These are phyloP conservation scores for Lentithecium fluviatile DNA, from an alignment of 495 filamentous ascomycete genomes.

Conservation along the genomic window DNA sequence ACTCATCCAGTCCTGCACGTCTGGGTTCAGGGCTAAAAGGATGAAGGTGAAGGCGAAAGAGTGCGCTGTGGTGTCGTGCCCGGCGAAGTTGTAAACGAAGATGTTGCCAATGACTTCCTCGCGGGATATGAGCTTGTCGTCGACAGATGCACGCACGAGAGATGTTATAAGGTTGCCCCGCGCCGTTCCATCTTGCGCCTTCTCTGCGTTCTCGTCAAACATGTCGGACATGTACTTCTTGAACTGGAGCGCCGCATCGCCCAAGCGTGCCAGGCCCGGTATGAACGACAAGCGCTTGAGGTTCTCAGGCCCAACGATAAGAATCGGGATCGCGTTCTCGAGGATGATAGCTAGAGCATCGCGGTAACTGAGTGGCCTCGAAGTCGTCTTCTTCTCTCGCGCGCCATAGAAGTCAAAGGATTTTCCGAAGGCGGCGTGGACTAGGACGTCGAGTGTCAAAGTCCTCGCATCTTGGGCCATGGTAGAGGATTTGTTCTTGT, in stretches of 20 bases:
- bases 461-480: conserved; percentile 38
- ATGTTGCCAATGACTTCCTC: conserved; percentile 52
- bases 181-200: background rate
- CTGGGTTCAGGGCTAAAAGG: conserved; percentile 45
- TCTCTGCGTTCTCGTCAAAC: conserved; percentile 20
- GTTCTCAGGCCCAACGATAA: conserved; percentile 18
- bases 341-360: conserved; percentile 11
- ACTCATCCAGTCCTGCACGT: conserved; percentile 48
- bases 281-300: background rate
- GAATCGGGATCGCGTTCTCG: conserved; percentile 6
- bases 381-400: conserved; percentile 11
- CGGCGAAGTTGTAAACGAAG: conserved; percentile 53
- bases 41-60: conserved; percentile 47
- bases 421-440: conserved; percentile 41
- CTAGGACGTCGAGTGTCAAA: conserved; percentile 44
- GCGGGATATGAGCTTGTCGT: conserved; percentile 34
- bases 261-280: background rate
- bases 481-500: conserved; percentile 16
- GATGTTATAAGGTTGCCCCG: conserved; percentile 12
- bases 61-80: conserved; percentile 53
- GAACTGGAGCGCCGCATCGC: conserved; percentile 7
- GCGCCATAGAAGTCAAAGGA: conserved; percentile 39
- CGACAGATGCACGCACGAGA: conserved; percentile 20
- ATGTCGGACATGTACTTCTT: conserved; percentile 22
- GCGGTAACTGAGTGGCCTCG: conserved; percentile 26